phyloP scores from a whole-genome alignment of 805 yeast genomes.

The Ogataea paradorogensis region DNA sequence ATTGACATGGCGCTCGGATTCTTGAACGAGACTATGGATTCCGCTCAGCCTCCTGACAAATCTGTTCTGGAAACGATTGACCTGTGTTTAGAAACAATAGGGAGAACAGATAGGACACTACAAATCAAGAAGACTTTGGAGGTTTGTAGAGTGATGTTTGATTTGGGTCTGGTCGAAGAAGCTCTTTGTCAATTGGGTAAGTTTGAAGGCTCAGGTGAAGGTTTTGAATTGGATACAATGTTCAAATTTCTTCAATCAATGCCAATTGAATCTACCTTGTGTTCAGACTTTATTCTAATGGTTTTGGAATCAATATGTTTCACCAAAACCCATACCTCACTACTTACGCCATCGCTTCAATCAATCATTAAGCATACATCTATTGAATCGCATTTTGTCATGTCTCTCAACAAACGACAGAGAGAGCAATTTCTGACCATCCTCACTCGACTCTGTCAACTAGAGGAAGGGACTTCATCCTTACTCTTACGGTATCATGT shows the following conservation, averaged over 20 bases:
- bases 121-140: slow-evolving; percentile 3
- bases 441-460: not conserved
- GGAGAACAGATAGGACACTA: not conserved
- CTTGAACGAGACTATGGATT: slow-evolving; percentile 6
- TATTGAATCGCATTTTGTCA: not conserved
- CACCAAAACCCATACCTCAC: not conserved
- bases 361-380: not conserved
- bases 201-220: not conserved
- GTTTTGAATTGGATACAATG: not conserved
- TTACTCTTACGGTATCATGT: not conserved
- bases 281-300: slow-evolving; percentile 1
- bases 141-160: not conserved
- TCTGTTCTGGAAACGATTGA: slow-evolving; percentile 4
- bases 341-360: not conserved
- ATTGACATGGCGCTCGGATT: slow-evolving; percentile 11
- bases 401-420: slow-evolving; percentile 1
- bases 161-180: not conserved
- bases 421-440: not conserved
- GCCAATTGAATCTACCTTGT: not conserved
- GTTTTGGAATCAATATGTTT: not conserved
- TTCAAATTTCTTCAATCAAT: not conserved
- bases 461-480: not conserved
- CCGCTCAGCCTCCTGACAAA: slow-evolving; percentile 1
- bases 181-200: not conserved
- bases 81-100: slow-evolving; percentile 15